Evolutionary conservation across 2,329 filamentous ascomycete genomes (phyloP), one percentile per base, ranked within the genome.

Genomic region (Diaporthe capsici): DNA sequence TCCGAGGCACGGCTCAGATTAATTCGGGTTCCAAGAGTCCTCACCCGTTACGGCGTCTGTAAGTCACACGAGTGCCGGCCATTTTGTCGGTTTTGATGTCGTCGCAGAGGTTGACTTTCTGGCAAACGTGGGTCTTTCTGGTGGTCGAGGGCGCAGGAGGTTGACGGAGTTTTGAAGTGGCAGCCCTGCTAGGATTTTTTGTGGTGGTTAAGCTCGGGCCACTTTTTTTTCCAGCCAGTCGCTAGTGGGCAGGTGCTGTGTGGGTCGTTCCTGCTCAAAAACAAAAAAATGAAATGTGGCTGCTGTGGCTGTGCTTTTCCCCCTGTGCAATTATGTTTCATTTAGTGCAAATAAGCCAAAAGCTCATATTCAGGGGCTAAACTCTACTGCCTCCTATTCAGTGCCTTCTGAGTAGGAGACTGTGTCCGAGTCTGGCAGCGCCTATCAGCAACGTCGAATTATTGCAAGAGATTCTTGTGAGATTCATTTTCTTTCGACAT

Each of bases 31-130:
- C 72, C 55, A 57, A 25, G 60, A 28, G 76, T 77, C 92, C 93
- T 89, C 92, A 95, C 93, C 91, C 91, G 90, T 95, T 95, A 86
- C 93, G 92, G 86, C 93, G 92, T 88, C 93, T 92, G 90, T 94
- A 92, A 84, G 89, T 91, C 82, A 91, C 89, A 86, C 90, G 85
- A 84, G 89, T 87, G 85, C 88, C 85, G 81, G 87, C 85, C 90
- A 92, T 92, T 87, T 85, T 90, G 87, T 84, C 87, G 85, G 85
- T 82, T 85, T 76, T 67, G 68, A 61, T 76, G 76, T 76, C 76
- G 75, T 76, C 67, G 57, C 37, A 49, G 47, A 74, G 75, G 75
- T 71, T 72, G 76, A 67, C 71, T 73, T 65, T 63, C 68, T 70
- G 75, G 63, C 70, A 72, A 75, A 76, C 75, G 75, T 76, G 75